Evolutionary conservation across 768 basidiomycete genomes (phyloP).

Genomic region (Psilocybe tampanensis): DNA sequence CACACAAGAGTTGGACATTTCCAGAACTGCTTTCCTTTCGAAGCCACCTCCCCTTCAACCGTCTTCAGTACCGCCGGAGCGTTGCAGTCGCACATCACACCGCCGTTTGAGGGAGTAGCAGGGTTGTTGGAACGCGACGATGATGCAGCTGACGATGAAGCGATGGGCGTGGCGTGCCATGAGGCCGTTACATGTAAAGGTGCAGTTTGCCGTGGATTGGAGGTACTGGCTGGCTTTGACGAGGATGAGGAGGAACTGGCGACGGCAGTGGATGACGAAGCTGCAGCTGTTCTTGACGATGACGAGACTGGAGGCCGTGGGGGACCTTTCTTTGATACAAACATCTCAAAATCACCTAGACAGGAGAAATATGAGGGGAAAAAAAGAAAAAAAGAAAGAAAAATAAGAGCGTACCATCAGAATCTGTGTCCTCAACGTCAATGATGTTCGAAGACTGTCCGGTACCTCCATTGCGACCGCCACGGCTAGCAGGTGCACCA

Average conservation of each 20-base stretch:
- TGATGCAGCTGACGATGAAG: constrained; percentile 1
- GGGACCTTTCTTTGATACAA: not conserved
- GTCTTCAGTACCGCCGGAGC: constrained; percentile 1
- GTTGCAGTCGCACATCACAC: not conserved
- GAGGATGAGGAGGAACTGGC: constrained; percentile 9
- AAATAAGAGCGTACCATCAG: constrained; percentile 9
- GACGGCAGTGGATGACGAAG: not conserved
- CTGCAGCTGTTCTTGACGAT: not conserved
- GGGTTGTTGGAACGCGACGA: not conserved
- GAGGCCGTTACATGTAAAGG: constrained; percentile 15
- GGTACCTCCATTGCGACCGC: constrained; percentile 24
- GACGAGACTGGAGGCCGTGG: not conserved
- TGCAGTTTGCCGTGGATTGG: constrained; percentile 9
- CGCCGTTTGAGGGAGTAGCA: not conserved
- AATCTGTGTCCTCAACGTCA: constrained; percentile 15
- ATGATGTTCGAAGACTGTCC: constrained; percentile 8
- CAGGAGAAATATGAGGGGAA: not conserved
- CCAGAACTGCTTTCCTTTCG: constrained; percentile 29
- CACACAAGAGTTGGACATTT: constrained; percentile 25
- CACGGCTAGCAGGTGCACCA: constrained; percentile 34
- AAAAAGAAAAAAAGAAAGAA: not conserved
- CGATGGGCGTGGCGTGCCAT: constrained; percentile 13
- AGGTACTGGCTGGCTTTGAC: too few relatives aligned
- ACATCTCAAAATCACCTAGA: not conserved
- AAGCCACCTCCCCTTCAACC: constrained; percentile 41